Conservation (phyloP, 2,329 filamentous ascomycete genomes). For the Fusarium pilosicola region DNA sequence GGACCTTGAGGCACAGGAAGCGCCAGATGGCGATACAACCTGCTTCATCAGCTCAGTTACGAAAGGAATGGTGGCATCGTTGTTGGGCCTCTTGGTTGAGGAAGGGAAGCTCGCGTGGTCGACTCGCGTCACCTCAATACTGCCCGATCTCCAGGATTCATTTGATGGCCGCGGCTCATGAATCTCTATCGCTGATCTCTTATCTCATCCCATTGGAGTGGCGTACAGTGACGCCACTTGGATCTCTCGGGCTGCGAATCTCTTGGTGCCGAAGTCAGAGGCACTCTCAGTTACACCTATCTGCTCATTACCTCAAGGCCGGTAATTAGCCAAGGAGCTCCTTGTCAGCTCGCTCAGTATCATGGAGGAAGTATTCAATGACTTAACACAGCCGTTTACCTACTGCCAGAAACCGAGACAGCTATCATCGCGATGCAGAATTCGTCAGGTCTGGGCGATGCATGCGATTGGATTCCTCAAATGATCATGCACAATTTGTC, state of each 20-base stretch:
- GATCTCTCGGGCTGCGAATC: background rate
- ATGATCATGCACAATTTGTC: no score
- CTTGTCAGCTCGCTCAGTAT: background rate
- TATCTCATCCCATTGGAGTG: background rate
- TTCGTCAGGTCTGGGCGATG: background rate
- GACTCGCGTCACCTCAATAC: background rate
- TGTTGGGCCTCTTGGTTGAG: fast-evolving
- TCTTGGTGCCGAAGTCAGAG: background rate
- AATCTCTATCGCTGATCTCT: background rate
- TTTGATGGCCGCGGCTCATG: background rate
- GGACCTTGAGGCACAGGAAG: background rate
- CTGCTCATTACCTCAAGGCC: background rate
- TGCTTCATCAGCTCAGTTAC: background rate
- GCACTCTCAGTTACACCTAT: background rate
- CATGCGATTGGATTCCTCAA: no score
- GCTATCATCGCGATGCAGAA: background rate
- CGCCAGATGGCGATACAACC: background rate
- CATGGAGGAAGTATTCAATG: background rate
- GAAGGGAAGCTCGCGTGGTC: background rate
- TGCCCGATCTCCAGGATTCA: background rate
- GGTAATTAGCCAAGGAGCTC: background rate
- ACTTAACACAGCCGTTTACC: background rate
- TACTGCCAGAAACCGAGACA: background rate
- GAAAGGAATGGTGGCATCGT: background rate
- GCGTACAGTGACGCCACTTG: background rate